Conservation (phyloP, 495 filamentous ascomycete genomes). For the Zalerion maritima region DNA sequence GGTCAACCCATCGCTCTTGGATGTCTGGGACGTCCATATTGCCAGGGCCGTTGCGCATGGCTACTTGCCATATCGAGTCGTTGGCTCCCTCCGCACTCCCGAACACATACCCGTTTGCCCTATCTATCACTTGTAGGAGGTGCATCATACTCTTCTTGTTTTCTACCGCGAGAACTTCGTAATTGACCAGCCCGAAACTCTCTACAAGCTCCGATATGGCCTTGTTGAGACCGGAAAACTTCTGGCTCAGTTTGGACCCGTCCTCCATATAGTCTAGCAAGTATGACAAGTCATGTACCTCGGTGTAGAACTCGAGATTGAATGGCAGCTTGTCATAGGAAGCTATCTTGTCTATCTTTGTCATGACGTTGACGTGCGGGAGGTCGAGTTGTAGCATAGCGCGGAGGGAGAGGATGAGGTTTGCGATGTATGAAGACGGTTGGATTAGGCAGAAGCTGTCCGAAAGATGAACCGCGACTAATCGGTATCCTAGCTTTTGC, state of each 20-base stretch:
- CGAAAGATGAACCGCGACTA: slow-evolving; percentile 78
- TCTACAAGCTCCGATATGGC: slow-evolving; percentile 78
- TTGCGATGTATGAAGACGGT: slow-evolving; percentile 87
- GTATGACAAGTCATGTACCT: slow-evolving; percentile 85
- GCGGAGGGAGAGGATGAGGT: slow-evolving; percentile 78
- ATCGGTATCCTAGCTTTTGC: slow-evolving; percentile 85
- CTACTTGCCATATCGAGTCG: slow-evolving; percentile 86
- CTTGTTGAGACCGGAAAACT: slow-evolving; percentile 69
- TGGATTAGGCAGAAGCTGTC: slow-evolving; percentile 84
- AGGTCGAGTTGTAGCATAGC: slow-evolving; percentile 97
- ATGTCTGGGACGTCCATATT: slow-evolving; percentile 72
- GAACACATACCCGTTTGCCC: slow-evolving; percentile 86
- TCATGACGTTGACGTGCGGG: slow-evolving; percentile 86
- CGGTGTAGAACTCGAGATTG: slow-evolving; percentile 91
- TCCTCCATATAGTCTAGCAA: slow-evolving; percentile 64
- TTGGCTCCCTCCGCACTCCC: slow-evolving; percentile 82
- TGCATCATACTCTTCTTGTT: slow-evolving; percentile 94
- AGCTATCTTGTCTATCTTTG: slow-evolving; percentile 84
- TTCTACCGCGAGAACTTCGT: slow-evolving; percentile 89
- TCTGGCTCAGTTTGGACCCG: slow-evolving; percentile 40
- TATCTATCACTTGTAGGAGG: slow-evolving; percentile 71
- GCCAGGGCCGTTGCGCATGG: slow-evolving; percentile 72
- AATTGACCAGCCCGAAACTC: slow-evolving; percentile 75
- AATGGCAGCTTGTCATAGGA: slow-evolving; percentile 73
- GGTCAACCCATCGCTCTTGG: slow-evolving; percentile 88